Percentiles rank a stretch among this genome's conserved stretches.
Evolutionary conservation across 345 rosid genomes (phyloP).

Genomic region (Anacardium occidentale): DNA sequence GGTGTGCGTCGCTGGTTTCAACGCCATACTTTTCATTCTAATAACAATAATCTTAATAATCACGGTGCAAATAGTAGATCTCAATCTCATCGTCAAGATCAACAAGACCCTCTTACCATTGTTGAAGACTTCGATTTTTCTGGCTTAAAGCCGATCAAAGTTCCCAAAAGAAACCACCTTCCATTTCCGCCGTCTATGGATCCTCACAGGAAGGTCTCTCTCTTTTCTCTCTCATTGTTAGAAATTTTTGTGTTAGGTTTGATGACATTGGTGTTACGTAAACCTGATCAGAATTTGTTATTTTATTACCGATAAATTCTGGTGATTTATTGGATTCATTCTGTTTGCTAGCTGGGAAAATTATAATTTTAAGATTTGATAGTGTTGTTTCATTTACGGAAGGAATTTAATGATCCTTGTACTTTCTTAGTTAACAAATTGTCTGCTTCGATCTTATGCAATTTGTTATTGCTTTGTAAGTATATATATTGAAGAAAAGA

Average conservation of each 20-base stretch:
- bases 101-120: slow-evolving; percentile 22
- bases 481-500: no score
- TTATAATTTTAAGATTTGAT: background rate
- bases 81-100: slow-evolving; percentile 26
- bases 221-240: slow-evolving; percentile 10
- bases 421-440: background rate
- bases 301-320: background rate
- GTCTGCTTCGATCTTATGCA: background rate
- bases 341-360: background rate
- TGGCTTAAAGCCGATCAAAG: slow-evolving; percentile 44
- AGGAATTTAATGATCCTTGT: background rate
- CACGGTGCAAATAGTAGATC: slow-evolving; percentile 16
- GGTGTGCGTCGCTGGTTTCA: slow-evolving; percentile 94
- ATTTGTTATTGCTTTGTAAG: background rate
- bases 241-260: background rate
- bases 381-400: no score
- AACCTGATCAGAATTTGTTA: background rate
- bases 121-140: slow-evolving; percentile 57
- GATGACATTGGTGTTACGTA: background rate
- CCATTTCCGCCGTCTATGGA: slow-evolving; percentile 45
- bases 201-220: slow-evolving; percentile 66
- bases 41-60: background rate
- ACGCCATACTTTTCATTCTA: slow-evolving; percentile 37
- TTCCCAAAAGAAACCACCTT: slow-evolving; percentile 54
- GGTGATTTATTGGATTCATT: background rate